A percentile compares a stretch with the other conserved stretches of the same genome.
Conservation (phyloP, 1,284 basidiomycete species). For the Trametes hirsuta region DNA sequence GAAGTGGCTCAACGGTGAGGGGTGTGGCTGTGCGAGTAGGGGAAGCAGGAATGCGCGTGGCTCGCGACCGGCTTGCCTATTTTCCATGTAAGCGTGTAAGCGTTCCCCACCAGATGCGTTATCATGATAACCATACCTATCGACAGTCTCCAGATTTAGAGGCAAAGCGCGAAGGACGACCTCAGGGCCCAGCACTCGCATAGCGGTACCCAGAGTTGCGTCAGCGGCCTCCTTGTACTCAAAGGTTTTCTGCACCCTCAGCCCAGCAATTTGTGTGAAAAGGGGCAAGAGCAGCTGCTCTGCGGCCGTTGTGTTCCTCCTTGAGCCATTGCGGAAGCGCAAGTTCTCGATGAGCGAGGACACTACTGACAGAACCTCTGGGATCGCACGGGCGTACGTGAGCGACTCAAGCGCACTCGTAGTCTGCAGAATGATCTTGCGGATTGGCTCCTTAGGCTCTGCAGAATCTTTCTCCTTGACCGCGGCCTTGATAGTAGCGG, state of each 20-base stretch:
- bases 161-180: constrained; percentile 80
- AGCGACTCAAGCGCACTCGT: constrained; percentile 72
- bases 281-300: constrained; percentile 75
- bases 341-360: constrained; percentile 57
- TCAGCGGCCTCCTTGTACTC: constrained; percentile 93
- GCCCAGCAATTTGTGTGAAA: constrained; percentile 75
- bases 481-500: constrained; percentile 59
- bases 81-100: neutral
- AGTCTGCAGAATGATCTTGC: constrained; percentile 64
- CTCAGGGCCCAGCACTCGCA: constrained; percentile 87
- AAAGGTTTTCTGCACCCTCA: constrained; percentile 82
- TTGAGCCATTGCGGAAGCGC: constrained; percentile 41
- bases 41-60: constrained; percentile 93
- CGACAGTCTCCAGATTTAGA: constrained; percentile 81
- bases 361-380: constrained; percentile 69
- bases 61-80: constrained; percentile 62
- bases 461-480: constrained; percentile 44
- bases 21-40: constrained; percentile 83
- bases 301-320: constrained; percentile 60
- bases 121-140: constrained; percentile 57
- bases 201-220: constrained; percentile 77
- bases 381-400: constrained; percentile 67
- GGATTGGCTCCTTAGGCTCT: constrained; percentile 60
- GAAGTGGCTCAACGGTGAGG: constrained; percentile 84
- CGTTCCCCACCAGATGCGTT: no score